Evolutionary conservation across 805 yeast genomes (phyloP).

Genomic region (Komagataella ulmi): DNA sequence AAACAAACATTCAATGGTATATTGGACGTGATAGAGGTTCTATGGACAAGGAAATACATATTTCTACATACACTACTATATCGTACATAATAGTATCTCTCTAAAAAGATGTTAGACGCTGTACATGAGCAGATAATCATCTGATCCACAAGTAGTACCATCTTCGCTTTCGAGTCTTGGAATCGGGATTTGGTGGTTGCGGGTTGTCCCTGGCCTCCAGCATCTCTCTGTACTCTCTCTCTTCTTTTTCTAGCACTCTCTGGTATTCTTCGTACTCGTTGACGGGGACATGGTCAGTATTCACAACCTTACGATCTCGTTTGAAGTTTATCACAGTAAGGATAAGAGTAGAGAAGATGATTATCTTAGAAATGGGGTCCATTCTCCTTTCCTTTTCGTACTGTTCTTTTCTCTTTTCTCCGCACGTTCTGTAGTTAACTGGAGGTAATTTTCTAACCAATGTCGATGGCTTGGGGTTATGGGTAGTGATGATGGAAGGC

Average conservation of each 20-base stretch:
- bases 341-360: constrained; percentile 33
- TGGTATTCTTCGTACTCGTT: constrained; percentile 11
- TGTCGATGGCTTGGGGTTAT: constrained; percentile 13
- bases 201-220: constrained; percentile 6
- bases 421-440: constrained; percentile 22
- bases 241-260: constrained; percentile 8
- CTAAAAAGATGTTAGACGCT: neutral
- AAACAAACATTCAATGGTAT: neutral
- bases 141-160: constrained; percentile 44
- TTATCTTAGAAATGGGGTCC: constrained; percentile 44
- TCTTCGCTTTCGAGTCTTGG: constrained; percentile 8
- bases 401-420: constrained; percentile 26
- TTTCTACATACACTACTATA: neutral
- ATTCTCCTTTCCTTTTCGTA: constrained; percentile 34
- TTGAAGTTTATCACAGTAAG: constrained; percentile 38
- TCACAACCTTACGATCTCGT: constrained; percentile 30
- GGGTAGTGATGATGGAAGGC: constrained; percentile 20
- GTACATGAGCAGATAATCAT: constrained; percentile 6
- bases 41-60: constrained; percentile 2
- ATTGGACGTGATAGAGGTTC: constrained; percentile 9
- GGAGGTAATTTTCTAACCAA: constrained; percentile 20
- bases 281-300: constrained; percentile 16
- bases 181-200: constrained; percentile 4
- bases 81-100: neutral
- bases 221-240: constrained; percentile 9